These are phyloP conservation scores for Penicillium goetzii DNA, from an alignment of 495 filamentous ascomycete species.

Conservation along the genomic window DNA sequence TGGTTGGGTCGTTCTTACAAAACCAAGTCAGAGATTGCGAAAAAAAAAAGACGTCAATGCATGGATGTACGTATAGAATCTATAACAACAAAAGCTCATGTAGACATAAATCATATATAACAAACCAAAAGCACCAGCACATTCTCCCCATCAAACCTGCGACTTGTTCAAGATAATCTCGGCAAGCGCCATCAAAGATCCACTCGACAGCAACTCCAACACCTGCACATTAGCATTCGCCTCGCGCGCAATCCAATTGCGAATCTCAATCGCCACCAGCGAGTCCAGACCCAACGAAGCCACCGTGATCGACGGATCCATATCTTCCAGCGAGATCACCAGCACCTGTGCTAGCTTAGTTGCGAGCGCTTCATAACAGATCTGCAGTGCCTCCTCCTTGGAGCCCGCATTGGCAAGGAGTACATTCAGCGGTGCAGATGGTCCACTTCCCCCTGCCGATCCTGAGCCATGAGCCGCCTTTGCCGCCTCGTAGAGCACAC, in stretches of 20 bases:
- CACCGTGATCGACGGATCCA: slow-evolving; percentile 37
- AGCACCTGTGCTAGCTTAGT: slow-evolving; percentile 36
- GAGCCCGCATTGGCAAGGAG: slow-evolving; percentile 23
- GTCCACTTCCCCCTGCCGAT: slow-evolving; percentile 11
- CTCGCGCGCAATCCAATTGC: slow-evolving; percentile 44
- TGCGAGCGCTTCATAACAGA: slow-evolving; percentile 33
- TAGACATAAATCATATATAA: background rate
- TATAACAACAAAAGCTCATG: background rate
- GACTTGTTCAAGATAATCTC: slow-evolving; percentile 39
- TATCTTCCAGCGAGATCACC: slow-evolving; percentile 34
- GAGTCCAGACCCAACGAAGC: slow-evolving; percentile 41
- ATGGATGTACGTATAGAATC: background rate
- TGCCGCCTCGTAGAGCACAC: slow-evolving; percentile 22
- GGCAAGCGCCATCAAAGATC: slow-evolving; percentile 34
- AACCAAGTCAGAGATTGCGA: background rate
- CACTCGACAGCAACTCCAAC: slow-evolving; percentile 36
- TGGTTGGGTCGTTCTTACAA: background rate
- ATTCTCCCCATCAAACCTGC: slow-evolving; percentile 18
- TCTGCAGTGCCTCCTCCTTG: slow-evolving; percentile 31
- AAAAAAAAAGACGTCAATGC: background rate
- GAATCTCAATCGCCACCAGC: slow-evolving; percentile 45
- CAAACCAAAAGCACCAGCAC: background rate
- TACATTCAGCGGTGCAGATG: slow-evolving; percentile 25
- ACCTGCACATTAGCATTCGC: slow-evolving; percentile 42
- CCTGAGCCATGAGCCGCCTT: slow-evolving; percentile 15